Evolutionary conservation across 805 yeast species (phyloP), one percentile per base, ranked within the genome.

Genomic region (Saccharomycopsis javanensis): DNA sequence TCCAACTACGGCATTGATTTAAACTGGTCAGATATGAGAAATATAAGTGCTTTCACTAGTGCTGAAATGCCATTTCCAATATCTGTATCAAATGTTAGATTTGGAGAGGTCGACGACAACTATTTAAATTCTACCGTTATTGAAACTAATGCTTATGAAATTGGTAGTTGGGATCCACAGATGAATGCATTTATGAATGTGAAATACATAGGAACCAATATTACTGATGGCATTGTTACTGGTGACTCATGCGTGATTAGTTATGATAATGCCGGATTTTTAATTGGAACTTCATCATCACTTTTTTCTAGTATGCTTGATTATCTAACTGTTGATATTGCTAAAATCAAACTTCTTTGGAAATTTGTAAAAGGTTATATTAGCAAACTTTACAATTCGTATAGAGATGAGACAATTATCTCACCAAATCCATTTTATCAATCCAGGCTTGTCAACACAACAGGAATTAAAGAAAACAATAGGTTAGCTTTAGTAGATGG

Each of bases 161-260:
- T 89, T 65, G 97, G 97, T 11, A 82, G 94, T 4, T 89, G 96
- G 96, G 97, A 90, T 67, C 86, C 89, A 15, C 73, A 85, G 1
- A 70, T 87, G 56, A 75, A 78, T 57, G 72, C 85, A 2, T 88
- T 89, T 68, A 74, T 83, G 11, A 83, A 85, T 58, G 70, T 81
- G 48, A 77, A 81, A 68, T 88, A 85, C 66, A 67, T 87, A 51
- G 96, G 96, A 8, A 77, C 95, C 0, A 68, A 76, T 20, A 77
- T 85, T 31, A 64, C 72, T 27, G 75, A 81, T 60, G 96, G 96
- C 48, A 82, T 88, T 7, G 64, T 63, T 5, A 64, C 67, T 20
- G 70, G 72, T 13, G 28, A 20, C 7, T 64, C 67, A 5, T 89
- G 96, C 70, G 70, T 79, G 56, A 77, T 72, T 1, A 90, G 92